Base-by-base conservation (phyloP, 2,329 filamentous ascomycete genomes). In the Trichoderma guizhouense region DNA sequence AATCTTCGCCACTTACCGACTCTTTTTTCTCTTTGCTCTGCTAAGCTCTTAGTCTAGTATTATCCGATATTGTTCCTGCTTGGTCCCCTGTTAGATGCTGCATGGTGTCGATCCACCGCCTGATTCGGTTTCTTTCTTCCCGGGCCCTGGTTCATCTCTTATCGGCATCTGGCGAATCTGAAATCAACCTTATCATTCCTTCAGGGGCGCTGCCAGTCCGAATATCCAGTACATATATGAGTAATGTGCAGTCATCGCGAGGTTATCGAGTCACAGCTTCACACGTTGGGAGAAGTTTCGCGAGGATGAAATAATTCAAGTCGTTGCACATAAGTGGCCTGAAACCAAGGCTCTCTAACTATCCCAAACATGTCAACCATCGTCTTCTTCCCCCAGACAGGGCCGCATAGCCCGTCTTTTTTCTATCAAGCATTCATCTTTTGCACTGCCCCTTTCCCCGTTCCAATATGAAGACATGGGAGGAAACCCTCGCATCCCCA, bases 301-400 rank as follows among this genome's bases (percentile, higher is more conserved):
- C 5, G n/a, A 34, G 11, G 12, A 34, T 21, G 18, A 32, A 26
- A 69, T 47, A 47, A 61, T 60, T n/a, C 58, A 53, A 60, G 55
- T 69, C 65, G 47, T 69, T 60, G 55, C 36, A 60, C 65, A 58
- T 69, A 60, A 69, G n/a, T 60, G 12, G 65, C 65, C 65, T 47
- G 24, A 55, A 21, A 34, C 51, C 51, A 67, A 57, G 64, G 64
- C 64, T 28, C 32, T 67, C 64, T 58, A 67, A 39, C 58, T 39
- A 58, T 43, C 28, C 28, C 36, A 12, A 61, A 26, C 43, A 60
- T 21, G 15, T 32, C 24, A 26, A 39, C 65, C 36, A 60, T 47
- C 55, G 24, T 51, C 18, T 30, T 34, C 55, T 61, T 36, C 43
- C n/a, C 9, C 34, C 26, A 34, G 55, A 39, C 55, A 68, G 7